Conservation (phyloP, 495 filamentous ascomycete species). For the Trichoderma gamsii region DNA sequence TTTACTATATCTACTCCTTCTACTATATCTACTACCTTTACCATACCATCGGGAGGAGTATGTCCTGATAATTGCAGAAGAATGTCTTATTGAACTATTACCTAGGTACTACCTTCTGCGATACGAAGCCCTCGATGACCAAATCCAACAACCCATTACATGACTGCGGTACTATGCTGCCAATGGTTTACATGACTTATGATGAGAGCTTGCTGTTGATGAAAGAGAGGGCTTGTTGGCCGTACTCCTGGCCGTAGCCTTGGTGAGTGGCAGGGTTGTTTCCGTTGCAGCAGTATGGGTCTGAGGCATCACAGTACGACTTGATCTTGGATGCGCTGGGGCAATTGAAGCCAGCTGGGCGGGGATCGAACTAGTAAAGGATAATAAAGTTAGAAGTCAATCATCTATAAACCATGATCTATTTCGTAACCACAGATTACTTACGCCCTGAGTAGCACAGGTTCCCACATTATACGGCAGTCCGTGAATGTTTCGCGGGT, state of each 20-base stretch:
- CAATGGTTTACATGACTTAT: not conserved
- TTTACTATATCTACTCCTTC: no score
- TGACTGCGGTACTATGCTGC: no score
- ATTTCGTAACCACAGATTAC: slow-evolving; percentile 18
- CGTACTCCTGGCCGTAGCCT: slow-evolving; percentile 50
- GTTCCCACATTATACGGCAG: slow-evolving; percentile 57
- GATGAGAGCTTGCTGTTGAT: slow-evolving; percentile 21
- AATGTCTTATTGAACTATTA: no score
- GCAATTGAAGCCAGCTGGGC: slow-evolving; percentile 51
- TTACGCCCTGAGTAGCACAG: slow-evolving; percentile 50
- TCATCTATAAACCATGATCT: not conserved
- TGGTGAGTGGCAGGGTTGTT: slow-evolving; percentile 54
- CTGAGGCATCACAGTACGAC: slow-evolving; percentile 57
- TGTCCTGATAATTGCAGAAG: no score
- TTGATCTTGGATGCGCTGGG: slow-evolving; percentile 49
- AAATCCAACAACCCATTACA: no score
- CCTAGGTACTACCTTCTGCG: no score
- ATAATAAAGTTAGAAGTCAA: not conserved
- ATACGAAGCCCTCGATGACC: no score
- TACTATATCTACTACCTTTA: no score
- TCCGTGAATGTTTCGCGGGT: slow-evolving; percentile 48
- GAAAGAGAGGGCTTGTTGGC: slow-evolving; percentile 32
- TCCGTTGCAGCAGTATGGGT: slow-evolving; percentile 63
- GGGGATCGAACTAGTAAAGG: slow-evolving; percentile 46
- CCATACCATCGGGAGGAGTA: no score